A percentile compares a stretch with the other conserved stretches of the same genome.
phyloP scores from a whole-genome alignment of 2,329 filamentous ascomycete species.

The Leptodontidium sp. region DNA sequence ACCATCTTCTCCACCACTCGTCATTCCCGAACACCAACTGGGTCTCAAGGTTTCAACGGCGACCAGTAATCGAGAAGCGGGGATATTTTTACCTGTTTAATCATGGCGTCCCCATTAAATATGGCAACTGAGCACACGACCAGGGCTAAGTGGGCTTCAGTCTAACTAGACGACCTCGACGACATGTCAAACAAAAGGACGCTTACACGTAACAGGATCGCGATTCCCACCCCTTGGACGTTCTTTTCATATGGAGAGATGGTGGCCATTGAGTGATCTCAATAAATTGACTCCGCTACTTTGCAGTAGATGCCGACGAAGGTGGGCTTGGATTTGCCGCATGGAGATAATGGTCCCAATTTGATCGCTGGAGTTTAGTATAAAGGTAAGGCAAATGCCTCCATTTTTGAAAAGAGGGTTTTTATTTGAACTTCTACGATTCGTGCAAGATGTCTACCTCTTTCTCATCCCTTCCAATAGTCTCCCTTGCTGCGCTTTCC shows the following conservation, averaged over 20 bases:
- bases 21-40: constrained; percentile 7
- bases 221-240: constrained; percentile 1
- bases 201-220: constrained; percentile 18
- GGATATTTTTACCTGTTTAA: constrained; percentile 23
- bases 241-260: background rate
- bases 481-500: constrained; percentile 51
- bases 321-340: background rate
- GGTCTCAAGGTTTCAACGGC: background rate
- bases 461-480: constrained; percentile 53
- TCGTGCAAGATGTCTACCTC: constrained; percentile 29
- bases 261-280: background rate
- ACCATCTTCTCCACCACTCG: constrained; percentile 9
- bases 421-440: background rate
- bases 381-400: background rate
- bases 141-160: background rate
- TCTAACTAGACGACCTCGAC: constrained; percentile 13
- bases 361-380: background rate
- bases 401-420: background rate
- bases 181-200: constrained; percentile 12
- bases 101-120: constrained; percentile 18
- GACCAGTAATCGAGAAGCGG: constrained; percentile 8
- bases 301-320: background rate
- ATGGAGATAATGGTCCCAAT: background rate
- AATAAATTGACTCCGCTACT: background rate
- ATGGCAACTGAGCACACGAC: constrained; percentile 24